These are phyloP conservation scores for Penicillium samsonianum DNA, from an alignment of 495 filamentous ascomycete species.

Conservation along the genomic window DNA sequence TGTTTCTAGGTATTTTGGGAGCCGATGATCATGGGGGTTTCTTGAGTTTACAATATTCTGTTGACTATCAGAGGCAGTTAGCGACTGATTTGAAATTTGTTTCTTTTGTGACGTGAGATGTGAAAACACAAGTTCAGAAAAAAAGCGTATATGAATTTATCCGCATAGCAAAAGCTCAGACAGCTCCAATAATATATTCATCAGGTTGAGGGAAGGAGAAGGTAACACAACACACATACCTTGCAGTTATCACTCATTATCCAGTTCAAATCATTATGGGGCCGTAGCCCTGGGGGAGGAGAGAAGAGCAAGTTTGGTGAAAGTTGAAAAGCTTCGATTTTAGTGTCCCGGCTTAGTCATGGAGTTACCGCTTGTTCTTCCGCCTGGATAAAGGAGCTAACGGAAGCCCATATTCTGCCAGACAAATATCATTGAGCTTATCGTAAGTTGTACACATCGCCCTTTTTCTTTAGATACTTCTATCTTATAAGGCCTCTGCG, in stretches of 20 bases:
- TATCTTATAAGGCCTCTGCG: not conserved
- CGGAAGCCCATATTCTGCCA: constrained; percentile 2
- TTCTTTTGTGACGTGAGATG: constrained; percentile 3
- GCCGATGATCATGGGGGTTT: constrained; percentile 39
- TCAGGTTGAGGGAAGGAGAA: constrained; percentile 45
- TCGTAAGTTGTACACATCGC: not conserved
- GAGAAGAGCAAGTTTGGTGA: constrained; percentile 23
- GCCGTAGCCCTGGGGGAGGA: constrained; percentile 43
- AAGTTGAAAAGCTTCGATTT: constrained; percentile 22
- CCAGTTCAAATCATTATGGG: constrained; percentile 27
- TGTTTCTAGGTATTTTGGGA: constrained; percentile 12
- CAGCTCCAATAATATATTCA: constrained; percentile 94
- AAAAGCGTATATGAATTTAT: constrained; percentile 54
- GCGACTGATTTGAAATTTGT: constrained; percentile 20
- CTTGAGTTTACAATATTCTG: constrained; percentile 43
- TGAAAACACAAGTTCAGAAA: constrained; percentile 31
- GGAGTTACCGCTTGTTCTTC: not conserved
- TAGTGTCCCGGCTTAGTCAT: constrained; percentile 35
- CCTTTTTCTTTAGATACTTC: not conserved
- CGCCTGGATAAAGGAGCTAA: not conserved
- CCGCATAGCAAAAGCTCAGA: constrained; percentile 68
- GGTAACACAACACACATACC: constrained; percentile 33
- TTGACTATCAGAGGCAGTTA: constrained; percentile 33
- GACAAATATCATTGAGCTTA: constrained; percentile 1
- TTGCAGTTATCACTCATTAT: constrained; percentile 39